Evolutionary conservation across 768 basidiomycete genomes (phyloP).

Genomic region (Paxillus ammoniavirescens): DNA sequence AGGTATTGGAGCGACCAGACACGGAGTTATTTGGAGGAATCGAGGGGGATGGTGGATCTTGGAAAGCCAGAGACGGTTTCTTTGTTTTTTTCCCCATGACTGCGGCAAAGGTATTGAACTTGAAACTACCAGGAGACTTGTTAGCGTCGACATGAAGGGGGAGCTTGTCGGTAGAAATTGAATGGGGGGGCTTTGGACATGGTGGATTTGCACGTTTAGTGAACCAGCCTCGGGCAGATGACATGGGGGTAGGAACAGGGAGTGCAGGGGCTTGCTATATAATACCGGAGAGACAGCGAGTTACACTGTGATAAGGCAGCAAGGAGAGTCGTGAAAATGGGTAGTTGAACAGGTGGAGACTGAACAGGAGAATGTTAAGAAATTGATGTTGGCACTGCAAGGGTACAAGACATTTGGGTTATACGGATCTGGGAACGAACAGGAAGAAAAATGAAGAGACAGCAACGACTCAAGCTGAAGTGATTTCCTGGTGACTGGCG

Average conservation of each 20-base stretch:
- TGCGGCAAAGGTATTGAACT: slow-evolving; percentile 55
- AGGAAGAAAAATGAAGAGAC: not conserved
- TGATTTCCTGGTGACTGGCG: slow-evolving; percentile 1
- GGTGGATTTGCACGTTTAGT: slow-evolving; percentile 17
- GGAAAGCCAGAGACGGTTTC: slow-evolving; percentile 54
- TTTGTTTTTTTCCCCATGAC: slow-evolving; percentile 66
- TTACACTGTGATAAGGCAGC: not conserved
- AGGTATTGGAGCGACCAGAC: slow-evolving; percentile 20
- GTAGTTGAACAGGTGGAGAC: not conserved
- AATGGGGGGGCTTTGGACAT: slow-evolving; percentile 14
- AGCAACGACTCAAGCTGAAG: not conserved
- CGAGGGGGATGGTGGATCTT: slow-evolving; percentile 36
- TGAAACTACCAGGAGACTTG: slow-evolving; percentile 33
- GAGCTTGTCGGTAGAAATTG: slow-evolving; percentile 31
- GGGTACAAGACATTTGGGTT: not conserved
- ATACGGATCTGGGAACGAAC: not conserved
- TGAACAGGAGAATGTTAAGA: not conserved
- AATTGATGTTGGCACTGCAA: not conserved
- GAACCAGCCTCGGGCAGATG: slow-evolving; percentile 28
- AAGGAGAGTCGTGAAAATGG: not conserved
- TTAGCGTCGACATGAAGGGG: slow-evolving; percentile 12
- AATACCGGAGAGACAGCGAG: not conserved
- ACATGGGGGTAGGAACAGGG: slow-evolving; percentile 10
- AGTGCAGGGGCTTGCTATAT: not conserved
- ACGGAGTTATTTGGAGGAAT: slow-evolving; percentile 14